Percentiles rank a stretch among this genome's conserved stretches.
phyloP scores from a whole-genome alignment of 176 grass and related monocot genomes.

The Raddia guianensis region DNA sequence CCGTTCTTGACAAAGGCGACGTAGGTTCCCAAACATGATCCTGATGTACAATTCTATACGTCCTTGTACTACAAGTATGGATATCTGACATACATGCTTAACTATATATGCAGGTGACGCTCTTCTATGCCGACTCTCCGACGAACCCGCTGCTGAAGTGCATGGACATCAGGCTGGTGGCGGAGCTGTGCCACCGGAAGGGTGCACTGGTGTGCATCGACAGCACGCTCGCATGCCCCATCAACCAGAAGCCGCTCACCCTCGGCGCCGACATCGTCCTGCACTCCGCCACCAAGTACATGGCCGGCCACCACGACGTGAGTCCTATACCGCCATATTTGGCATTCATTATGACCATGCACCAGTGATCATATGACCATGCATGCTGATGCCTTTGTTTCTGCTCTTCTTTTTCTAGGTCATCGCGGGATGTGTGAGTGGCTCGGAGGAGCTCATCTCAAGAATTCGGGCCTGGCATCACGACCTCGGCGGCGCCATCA shows the following conservation, averaged over 20 bases:
- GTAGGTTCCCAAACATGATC: slow-evolving; percentile 30
- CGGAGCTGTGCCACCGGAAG: slow-evolving; percentile 46
- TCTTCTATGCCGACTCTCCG: slow-evolving; percentile 60
- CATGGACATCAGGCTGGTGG: slow-evolving; percentile 42
- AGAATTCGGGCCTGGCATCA: slow-evolving; percentile 68
- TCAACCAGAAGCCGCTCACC: slow-evolving; percentile 67
- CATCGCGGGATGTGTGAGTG: slow-evolving; percentile 80
- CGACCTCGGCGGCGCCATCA: slow-evolving; percentile 74
- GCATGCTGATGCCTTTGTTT: background rate
- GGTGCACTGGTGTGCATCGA: slow-evolving; percentile 65
- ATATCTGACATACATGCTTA: background rate
- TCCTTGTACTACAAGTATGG: background rate
- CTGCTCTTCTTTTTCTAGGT: slow-evolving; percentile 39
- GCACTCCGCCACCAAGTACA: slow-evolving; percentile 73
- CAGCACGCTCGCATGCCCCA: slow-evolving; percentile 68
- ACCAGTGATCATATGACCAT: background rate
- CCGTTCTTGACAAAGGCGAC: slow-evolving; percentile 58
- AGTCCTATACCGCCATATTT: slow-evolving; percentile 8
- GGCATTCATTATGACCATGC: background rate
- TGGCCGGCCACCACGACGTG: slow-evolving; percentile 67
- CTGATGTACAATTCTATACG: background rate
- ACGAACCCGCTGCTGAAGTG: slow-evolving; percentile 67
- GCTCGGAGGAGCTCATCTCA: slow-evolving; percentile 52
- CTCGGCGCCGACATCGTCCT: slow-evolving; percentile 62
- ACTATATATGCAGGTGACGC: slow-evolving; percentile 34